phyloP scores from a whole-genome alignment of 805 yeast genomes.

The Candida sonorensis region DNA sequence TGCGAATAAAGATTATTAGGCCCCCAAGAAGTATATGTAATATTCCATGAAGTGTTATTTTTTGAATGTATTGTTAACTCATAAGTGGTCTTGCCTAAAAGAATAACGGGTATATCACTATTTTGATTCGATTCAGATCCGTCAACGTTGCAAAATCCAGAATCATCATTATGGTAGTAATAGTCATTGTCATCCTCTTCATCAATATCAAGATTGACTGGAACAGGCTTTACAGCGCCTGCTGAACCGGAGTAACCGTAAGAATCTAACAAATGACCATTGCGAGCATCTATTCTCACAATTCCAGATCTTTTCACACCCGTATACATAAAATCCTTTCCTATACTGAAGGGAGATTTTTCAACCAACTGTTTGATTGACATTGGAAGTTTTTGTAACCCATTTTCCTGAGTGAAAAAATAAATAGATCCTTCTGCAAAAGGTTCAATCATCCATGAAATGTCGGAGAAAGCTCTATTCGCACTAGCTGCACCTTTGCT shows the following conservation, averaged over 20 bases:
- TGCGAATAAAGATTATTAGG: conserved; percentile 74
- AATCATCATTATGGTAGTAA: conserved; percentile 3
- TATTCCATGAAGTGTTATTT: conserved; percentile 70
- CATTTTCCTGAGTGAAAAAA: conserved; percentile 67
- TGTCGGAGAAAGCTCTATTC: too few relatives aligned
- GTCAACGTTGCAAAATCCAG: conserved; percentile 10
- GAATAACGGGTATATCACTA: conserved; percentile 29
- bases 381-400: conserved; percentile 77
- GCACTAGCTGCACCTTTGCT: too few relatives aligned
- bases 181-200: conserved; percentile 5
- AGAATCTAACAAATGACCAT: conserved; percentile 66
- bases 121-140: conserved; percentile 4
- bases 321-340: conserved; percentile 80
- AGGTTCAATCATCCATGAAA: conserved; percentile 89
- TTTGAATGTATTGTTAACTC: conserved; percentile 72
- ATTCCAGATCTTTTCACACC: conserved; percentile 75
- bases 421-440: conserved; percentile 76
- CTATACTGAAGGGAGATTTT: conserved; percentile 80
- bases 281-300: conserved; percentile 61
- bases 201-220: conserved; percentile 4
- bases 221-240: neutral
- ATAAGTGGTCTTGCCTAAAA: conserved; percentile 67
- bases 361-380: conserved; percentile 69
- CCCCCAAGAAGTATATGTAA: conserved; percentile 85
- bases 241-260: conserved; percentile 35